Base-by-base conservation (phyloP, 2,329 filamentous ascomycete species). In the Aspergillus sp. region DNA sequence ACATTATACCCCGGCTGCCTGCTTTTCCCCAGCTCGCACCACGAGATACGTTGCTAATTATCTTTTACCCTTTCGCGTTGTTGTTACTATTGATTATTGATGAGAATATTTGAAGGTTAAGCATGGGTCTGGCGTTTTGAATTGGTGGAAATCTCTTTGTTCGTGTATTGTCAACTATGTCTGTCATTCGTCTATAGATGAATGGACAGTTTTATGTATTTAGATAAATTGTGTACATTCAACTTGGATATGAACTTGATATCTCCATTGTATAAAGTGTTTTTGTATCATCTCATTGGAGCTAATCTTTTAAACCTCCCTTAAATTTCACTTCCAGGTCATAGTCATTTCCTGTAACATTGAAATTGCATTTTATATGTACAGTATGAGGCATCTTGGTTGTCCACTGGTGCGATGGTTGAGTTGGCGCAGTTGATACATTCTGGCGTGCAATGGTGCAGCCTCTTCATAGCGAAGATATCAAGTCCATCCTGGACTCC, bases 51-150 rank as follows among this genome's bases (percentile, higher is more conserved):
- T 57, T 53, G 53, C 60, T 58, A 55, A 56, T 51, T 55, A 43
- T 54, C 39, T 56, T 42, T 44, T 52, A 42, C 45, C 37, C 49
- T 35, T 33, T 49, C 44, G 40, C 37, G 51, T 47, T 45, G 38
- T 46, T 39, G n/a, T n/a, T n/a, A n/a, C n/a, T n/a, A n/a, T 41
- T 51, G 41, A 40, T 44, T 58, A 53, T 56, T 64, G 51, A 58
- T 58, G 59, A 54, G 58, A 56, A 52, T 53, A 57, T 46, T 55
- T 44, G 44, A 58, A 45, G 54, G 56, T 51, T 60, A 58, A 54
- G 60, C 62, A 65, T 65, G 58, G 61, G 52, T 43, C 45, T 53
- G 62, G 62, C 60, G 62, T 65, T 64, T 29, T 46, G 36, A 33
- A 43, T 38, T 39, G 51, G 54, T 31, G 45, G 48, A 33, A 19